These are phyloP conservation scores for Mortierella hygrophila DNA, from an alignment of 192 early-diverging fungal genomes.

Conservation along the genomic window DNA sequence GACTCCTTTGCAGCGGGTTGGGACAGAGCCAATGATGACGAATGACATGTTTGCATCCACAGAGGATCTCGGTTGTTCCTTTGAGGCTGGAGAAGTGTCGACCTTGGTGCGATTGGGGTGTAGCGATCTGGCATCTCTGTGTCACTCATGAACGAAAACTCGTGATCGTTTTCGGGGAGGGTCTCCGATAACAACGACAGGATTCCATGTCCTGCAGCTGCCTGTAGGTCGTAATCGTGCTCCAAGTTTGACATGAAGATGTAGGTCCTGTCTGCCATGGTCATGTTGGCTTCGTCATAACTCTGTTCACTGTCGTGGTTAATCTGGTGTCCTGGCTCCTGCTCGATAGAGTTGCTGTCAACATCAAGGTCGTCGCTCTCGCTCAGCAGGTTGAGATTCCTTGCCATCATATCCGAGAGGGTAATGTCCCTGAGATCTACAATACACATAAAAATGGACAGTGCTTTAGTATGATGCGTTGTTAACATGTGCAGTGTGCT, in stretches of 20 bases:
- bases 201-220: background rate
- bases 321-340: background rate
- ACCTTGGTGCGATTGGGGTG: background rate
- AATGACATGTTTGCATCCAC: background rate
- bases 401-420: constrained; percentile 42
- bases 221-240: constrained; percentile 22
- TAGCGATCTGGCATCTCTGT: background rate
- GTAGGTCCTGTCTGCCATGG: constrained; percentile 18
- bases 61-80: background rate
- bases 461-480: no score
- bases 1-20: background rate
- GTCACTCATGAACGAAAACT: constrained; percentile 22
- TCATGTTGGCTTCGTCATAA: constrained; percentile 15
- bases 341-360: background rate
- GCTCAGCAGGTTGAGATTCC: constrained; percentile 21
- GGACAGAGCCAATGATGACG: background rate
- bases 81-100: background rate
- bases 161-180: constrained; percentile 17
- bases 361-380: constrained; percentile 15
- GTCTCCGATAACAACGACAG: constrained; percentile 31
- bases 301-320: background rate
- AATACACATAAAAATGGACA: no score
- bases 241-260: constrained; percentile 37
- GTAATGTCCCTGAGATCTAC: constrained; percentile 47
- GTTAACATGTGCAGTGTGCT: no score